Evolutionary conservation across 164 flowering plant species (phyloP), one percentile per base, ranked within the genome.

Genomic region (Chimonanthus praecox): DNA sequence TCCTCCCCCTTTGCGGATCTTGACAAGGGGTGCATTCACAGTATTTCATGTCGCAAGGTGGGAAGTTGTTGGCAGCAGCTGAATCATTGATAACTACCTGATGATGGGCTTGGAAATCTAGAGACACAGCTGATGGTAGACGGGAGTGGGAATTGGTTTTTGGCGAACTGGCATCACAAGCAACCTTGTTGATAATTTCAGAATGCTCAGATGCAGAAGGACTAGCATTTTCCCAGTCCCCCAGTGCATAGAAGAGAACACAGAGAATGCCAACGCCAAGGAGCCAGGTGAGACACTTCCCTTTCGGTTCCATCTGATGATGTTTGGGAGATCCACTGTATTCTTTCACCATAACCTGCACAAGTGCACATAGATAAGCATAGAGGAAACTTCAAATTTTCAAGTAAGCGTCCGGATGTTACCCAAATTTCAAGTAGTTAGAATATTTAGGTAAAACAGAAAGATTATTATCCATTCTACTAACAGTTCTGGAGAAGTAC

Each of bases 21-120:
- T 92, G 90, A 73, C 98, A 93, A 0, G 98, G 99, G 8, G 98
- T 95, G 85, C 92, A 92, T 70, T 95, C 99, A 70, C 89, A 86
- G 65, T 70, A 87, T 6, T 85, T 72, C 88, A 88, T 83, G 6
- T 87, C 88, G 78, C 99, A 95, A 8, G 94, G 78, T 3, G 85
- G 89, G 49, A 79, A 64, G 10, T 78, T 77, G 11, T 72, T 71
- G 6, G 58, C 73, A 2, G 46, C 8, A 58, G 33, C 76, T 4
- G 86, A 62, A 15, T 77, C 79, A 64, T 87, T 89, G 66, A 87
- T 51, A 11, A 76, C 81, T 16, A 89, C 73, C 46, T 76, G 78
- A 71, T 95, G 98, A 72, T 95, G 99, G 78, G 90, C 84, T 46
- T 83, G 83, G 18, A 95, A 95, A 79, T 95, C 94, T 62, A 95